Percentiles rank a stretch among this genome's conserved stretches.
phyloP scores from a whole-genome alignment of 345 rosid genomes.

The Aethionema arabicum region DNA sequence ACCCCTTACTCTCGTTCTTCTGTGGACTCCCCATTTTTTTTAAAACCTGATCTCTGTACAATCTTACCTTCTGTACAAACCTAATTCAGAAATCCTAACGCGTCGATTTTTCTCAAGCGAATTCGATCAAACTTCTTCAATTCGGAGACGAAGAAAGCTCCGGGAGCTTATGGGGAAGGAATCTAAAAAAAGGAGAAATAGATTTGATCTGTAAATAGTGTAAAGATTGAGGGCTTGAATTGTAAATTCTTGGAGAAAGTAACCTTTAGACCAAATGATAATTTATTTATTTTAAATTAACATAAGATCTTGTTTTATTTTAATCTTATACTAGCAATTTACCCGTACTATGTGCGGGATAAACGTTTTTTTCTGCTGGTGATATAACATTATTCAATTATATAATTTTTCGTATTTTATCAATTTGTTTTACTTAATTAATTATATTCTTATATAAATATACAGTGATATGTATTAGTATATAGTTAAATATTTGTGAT shows the following conservation, averaged over 20 bases:
- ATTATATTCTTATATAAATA: too few relatives aligned
- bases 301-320: too few relatives aligned
- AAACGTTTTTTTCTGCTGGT: too few relatives aligned
- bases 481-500: too few relatives aligned
- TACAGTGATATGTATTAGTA: too few relatives aligned
- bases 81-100: slow-evolving; percentile 2
- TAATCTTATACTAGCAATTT: too few relatives aligned
- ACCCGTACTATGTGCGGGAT: too few relatives aligned
- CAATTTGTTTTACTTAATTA: too few relatives aligned
- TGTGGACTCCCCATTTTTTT: slow-evolving; percentile 53
- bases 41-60: slow-evolving; percentile 11
- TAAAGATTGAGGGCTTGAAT: slow-evolving; percentile 17
- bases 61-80: slow-evolving; percentile 7
- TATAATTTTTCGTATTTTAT: too few relatives aligned
- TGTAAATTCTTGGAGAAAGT: slow-evolving; percentile 7
- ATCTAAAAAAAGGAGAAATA: slow-evolving; percentile 8
- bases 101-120: neutral
- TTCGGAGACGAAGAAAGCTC: slow-evolving; percentile 23
- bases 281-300: neutral
- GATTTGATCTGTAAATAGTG: slow-evolving; percentile 26
- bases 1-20: slow-evolving; percentile 53
- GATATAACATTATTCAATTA: too few relatives aligned
- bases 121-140: slow-evolving; percentile 25
- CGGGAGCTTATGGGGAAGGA: slow-evolving; percentile 29
- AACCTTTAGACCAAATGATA: neutral